Percentiles rank a stretch among this genome's conserved stretches.
Evolutionary conservation across 768 basidiomycete species (phyloP).

Genomic region (Stropharia rugosoannulata): DNA sequence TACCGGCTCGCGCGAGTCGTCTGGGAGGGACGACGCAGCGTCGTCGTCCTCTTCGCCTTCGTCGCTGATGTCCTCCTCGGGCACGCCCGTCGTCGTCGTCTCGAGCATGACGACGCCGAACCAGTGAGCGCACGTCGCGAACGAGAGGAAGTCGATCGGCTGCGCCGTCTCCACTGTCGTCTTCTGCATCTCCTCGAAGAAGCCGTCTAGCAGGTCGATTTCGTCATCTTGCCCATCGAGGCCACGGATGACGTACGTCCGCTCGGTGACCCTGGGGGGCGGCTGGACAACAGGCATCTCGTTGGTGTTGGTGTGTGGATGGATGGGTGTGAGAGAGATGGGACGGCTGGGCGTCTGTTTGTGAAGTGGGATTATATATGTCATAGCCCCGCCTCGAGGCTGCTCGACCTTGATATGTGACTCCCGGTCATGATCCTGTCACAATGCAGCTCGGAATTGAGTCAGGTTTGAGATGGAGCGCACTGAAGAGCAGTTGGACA

Average conservation of each 20-base stretch:
- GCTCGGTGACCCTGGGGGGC: not conserved
- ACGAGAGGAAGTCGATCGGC: constrained; percentile 39
- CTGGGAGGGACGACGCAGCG: constrained; percentile 2
- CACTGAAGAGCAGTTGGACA: no score
- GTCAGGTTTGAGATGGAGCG: no score
- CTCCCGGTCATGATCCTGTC: constrained; percentile 10
- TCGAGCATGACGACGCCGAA: constrained; percentile 40
- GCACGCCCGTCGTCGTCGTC: not conserved
- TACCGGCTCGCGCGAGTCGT: constrained; percentile 11
- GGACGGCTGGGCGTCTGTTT: constrained; percentile 20
- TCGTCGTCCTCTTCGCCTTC: constrained; percentile 6
- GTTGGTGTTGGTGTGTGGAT: not conserved
- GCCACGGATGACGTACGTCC: constrained; percentile 20
- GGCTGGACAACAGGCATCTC: constrained; percentile 2
- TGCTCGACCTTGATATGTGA: constrained; percentile 11
- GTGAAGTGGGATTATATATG: constrained; percentile 15
- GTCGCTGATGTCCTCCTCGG: not conserved
- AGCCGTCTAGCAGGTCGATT: constrained; percentile 29
- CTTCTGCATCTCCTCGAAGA: constrained; percentile 42
- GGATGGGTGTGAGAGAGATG: not conserved
- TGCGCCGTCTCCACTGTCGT: constrained; percentile 36
- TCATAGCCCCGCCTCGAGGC: constrained; percentile 14
- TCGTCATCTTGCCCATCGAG: constrained; percentile 38
- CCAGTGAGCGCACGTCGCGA: constrained; percentile 33
- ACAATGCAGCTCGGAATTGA: no score